Percentiles rank a stretch among this genome's conserved stretches.
Evolutionary conservation across 495 filamentous ascomycete genomes (phyloP).

Genomic region (Penicillium lagena): DNA sequence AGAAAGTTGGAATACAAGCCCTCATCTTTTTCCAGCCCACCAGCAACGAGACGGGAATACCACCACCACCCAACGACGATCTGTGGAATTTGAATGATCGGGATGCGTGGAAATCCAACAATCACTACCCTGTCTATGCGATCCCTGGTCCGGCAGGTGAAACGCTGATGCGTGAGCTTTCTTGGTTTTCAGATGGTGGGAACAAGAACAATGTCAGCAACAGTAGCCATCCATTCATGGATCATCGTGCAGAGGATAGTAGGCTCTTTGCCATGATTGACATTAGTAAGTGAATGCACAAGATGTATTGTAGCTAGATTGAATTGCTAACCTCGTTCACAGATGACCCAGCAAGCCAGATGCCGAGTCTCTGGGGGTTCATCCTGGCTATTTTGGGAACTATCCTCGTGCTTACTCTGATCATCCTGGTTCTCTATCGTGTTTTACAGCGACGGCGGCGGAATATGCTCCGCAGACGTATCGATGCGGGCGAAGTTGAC

Average conservation of each 20-base stretch:
- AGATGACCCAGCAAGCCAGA: conserved; percentile 12
- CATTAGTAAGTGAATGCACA: conserved; percentile 38
- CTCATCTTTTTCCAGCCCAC: conserved; percentile 72
- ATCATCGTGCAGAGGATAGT: conserved; percentile 42
- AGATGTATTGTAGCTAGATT: background rate
- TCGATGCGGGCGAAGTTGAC: conserved; percentile 70
- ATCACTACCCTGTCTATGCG: conserved; percentile 77
- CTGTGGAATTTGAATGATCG: conserved; percentile 64
- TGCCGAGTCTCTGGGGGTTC: conserved; percentile 78
- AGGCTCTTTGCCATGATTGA: conserved; percentile 60
- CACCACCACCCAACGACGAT: conserved; percentile 51
- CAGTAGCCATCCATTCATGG: background rate
- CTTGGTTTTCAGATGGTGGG: conserved; percentile 68
- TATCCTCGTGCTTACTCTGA: conserved; percentile 55
- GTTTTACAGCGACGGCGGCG: conserved; percentile 63
- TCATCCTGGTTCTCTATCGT: conserved; percentile 68
- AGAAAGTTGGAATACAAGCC: conserved; percentile 47
- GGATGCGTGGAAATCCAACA: conserved; percentile 54
- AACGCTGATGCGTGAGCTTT: conserved; percentile 64
- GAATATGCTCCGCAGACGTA: conserved; percentile 55
- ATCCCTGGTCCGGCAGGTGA: conserved; percentile 60
- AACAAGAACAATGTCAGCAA: conserved; percentile 24
- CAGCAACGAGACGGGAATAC: conserved; percentile 43
- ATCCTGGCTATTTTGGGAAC: conserved; percentile 73
- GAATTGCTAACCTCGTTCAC: background rate